Base-by-base conservation (phyloP, 495 filamentous ascomycete genomes). In the Penicillium cinerascens region DNA sequence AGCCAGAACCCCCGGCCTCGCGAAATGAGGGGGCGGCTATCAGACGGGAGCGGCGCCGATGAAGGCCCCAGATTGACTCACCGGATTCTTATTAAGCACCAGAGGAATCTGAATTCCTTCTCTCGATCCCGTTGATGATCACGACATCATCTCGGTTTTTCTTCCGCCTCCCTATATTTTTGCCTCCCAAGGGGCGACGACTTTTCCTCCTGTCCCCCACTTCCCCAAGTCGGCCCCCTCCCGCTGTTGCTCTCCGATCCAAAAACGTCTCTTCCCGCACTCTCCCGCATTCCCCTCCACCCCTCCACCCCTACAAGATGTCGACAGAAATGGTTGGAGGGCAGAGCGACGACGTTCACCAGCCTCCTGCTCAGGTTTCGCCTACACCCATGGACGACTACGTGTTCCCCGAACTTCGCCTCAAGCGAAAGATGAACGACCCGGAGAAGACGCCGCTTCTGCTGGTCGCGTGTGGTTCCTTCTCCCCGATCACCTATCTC, bases 401-500 rank as follows among this genome's bases (percentile, higher is more conserved):
- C 71, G 73, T 63, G 47, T 95, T 96, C 60, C 91, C 91, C 2
- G 74, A 77, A 33, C 64, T 82, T 38, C 83, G 89, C 45, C 72
- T 96, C 25, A 82, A 81, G 70, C 81, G 74, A 44, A 79, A 75
- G n/a, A 85, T 92, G 71, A 75, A 71, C 21, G 78, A 89, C 56
- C 69, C 83, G 7, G 77, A 78, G 39, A 90, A 87, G 72, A 92
- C 79, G 1, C 91, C 90, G 0, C 72, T 96, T 6, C 81, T 93
- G 11, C 78, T 96, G 37, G 87, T 97, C 37, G 88, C 91, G 33
- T 96, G 92, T 68, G 92, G 92, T 36, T 92, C 88, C 42, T 97
- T 95, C 73, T 89, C 84, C 3, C 91, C 89, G 16, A 71, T 74
- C 49, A 95, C 89, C 23, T 91, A 86, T 68, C 81, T 96, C 26